Percentiles rank a stretch among this genome's conserved stretches.
phyloP scores from a whole-genome alignment of 2,329 filamentous ascomycete species.

The Tolypocladium album region DNA sequence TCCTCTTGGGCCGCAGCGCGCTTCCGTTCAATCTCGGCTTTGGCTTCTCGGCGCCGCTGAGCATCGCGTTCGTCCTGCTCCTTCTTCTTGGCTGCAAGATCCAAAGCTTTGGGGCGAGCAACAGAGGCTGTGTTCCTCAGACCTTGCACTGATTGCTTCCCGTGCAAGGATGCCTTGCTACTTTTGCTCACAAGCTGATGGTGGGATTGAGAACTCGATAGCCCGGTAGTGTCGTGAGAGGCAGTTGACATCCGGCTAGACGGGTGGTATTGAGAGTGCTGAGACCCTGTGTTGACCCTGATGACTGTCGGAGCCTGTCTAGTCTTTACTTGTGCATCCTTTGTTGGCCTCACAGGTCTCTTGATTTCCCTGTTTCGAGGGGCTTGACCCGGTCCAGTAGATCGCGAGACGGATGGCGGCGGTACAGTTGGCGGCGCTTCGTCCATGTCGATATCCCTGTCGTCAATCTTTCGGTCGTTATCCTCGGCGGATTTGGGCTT shows the following conservation, averaged over 20 bases:
- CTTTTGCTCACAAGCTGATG: conserved; percentile 49
- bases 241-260: conserved; percentile 46
- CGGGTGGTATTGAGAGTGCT: conserved; percentile 48
- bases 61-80: conserved; percentile 76
- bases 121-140: conserved; percentile 50
- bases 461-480: conserved; percentile 15
- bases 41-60: conserved; percentile 70
- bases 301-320: conserved; percentile 62
- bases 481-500: conserved; percentile 30
- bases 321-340: conserved; percentile 44
- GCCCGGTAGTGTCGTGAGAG: conserved; percentile 34
- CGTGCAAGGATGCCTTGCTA: conserved; percentile 55
- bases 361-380: conserved; percentile 43
- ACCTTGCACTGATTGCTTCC: conserved; percentile 43
- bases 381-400: conserved; percentile 34
- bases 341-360: conserved; percentile 51
- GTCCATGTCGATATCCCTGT: conserved; percentile 42
- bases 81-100: conserved; percentile 69
- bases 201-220: conserved; percentile 24
- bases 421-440: conserved; percentile 45
- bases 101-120: conserved; percentile 59
- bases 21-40: conserved; percentile 71
- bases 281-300: conserved; percentile 56
- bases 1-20: conserved; percentile 56
- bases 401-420: conserved; percentile 48